These are phyloP conservation scores for Toxoplasma gondii DNA, from an alignment of 169 alveolate genomes.

Conservation along the genomic window DNA sequence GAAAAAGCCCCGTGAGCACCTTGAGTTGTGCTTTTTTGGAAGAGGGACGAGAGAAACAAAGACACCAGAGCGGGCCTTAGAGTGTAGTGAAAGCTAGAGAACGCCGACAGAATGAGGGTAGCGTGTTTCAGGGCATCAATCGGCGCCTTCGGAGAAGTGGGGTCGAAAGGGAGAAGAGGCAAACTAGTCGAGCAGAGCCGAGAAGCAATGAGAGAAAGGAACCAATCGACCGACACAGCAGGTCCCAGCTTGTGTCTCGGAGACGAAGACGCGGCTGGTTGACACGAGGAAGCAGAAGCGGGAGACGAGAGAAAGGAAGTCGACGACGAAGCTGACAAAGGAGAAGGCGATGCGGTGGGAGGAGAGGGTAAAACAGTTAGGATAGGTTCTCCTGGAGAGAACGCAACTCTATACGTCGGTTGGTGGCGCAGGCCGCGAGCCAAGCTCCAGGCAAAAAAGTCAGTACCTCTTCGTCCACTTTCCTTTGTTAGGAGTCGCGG, in stretches of 20 bases:
- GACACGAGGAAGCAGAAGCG: background rate
- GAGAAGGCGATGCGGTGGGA: background rate
- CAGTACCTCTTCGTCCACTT: background rate
- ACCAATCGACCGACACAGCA: background rate
- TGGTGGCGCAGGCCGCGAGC: background rate
- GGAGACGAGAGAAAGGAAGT: background rate
- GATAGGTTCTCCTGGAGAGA: background rate
- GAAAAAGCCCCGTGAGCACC: too few relatives aligned
- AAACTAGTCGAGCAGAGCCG: background rate
- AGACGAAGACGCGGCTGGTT: background rate
- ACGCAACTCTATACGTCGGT: background rate
- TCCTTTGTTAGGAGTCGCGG: background rate
- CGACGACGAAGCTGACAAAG: background rate
- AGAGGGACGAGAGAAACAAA: background rate
- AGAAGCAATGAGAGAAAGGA: background rate
- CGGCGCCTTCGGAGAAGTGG: background rate
- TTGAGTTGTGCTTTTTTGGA: background rate
- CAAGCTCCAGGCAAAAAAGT: background rate
- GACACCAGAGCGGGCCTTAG: background rate
- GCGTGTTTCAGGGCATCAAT: background rate
- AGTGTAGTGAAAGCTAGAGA: background rate
- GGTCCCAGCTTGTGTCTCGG: background rate
- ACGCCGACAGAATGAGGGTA: constrained; percentile 3
- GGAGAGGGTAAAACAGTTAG: background rate
- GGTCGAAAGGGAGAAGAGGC: constrained; percentile 12